These are phyloP conservation scores for Capronia epimyces DNA, from an alignment of 2,329 filamentous ascomycete species.

Conservation along the genomic window DNA sequence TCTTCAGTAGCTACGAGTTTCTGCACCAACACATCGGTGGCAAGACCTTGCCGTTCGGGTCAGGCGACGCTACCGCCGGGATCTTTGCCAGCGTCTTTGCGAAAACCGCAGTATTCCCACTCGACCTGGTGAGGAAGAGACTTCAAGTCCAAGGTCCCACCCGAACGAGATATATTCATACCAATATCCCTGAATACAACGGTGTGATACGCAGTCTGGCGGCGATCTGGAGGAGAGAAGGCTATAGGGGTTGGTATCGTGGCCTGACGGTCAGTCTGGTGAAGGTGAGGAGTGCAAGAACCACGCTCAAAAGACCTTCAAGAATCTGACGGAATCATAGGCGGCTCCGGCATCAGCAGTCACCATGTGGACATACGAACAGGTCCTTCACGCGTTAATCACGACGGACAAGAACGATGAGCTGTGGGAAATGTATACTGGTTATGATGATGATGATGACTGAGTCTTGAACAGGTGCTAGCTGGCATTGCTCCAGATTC, in stretches of 20 bases:
- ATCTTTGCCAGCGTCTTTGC: conserved; percentile 71
- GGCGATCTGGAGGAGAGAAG: conserved; percentile 66
- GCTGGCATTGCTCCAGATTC: not conserved
- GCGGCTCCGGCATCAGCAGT: conserved; percentile 84
- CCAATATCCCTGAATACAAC: conserved; percentile 79
- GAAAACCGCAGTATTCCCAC: conserved; percentile 86
- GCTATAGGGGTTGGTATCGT: conserved; percentile 74
- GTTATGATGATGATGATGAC: conserved; percentile 28
- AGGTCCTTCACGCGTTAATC: conserved; percentile 58
- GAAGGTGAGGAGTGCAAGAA: conserved; percentile 52
- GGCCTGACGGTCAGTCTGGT: conserved; percentile 82
- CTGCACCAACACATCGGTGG: conserved; percentile 57
- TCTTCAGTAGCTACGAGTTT: conserved; percentile 84
- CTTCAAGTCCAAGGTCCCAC: conserved; percentile 94
- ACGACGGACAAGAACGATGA: conserved; percentile 32
- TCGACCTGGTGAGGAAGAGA: conserved; percentile 87
- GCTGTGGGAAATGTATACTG: conserved; percentile 27
- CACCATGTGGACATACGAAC: conserved; percentile 93
- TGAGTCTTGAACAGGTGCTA: conserved; percentile 21
- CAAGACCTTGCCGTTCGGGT: conserved; percentile 61
- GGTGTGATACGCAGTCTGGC: conserved; percentile 60
- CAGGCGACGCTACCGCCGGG: conserved; percentile 77
- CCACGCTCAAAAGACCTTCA: not conserved
- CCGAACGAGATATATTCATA: conserved; percentile 68
- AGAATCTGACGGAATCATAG: not conserved